Conservation (phyloP, 2,329 filamentous ascomycete genomes). For the Escovopsis sp. region DNA sequence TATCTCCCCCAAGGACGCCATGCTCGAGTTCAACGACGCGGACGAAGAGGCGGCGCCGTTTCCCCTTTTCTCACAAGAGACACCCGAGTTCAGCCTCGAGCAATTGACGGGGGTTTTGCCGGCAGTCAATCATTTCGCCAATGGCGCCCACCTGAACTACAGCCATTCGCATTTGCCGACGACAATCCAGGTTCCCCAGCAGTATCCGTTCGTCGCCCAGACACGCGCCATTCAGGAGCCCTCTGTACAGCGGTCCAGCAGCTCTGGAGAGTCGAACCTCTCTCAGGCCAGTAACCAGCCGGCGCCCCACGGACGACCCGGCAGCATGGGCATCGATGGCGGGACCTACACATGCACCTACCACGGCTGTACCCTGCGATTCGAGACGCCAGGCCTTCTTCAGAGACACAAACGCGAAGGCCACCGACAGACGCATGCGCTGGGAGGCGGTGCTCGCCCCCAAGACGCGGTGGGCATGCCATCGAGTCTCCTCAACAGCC, state of each 20-base stretch:
- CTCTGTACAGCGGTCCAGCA: constrained; percentile 22
- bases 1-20: constrained; percentile 85
- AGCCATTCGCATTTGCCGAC: constrained; percentile 22
- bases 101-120: constrained; percentile 22
- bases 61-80: constrained; percentile 56
- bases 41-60: constrained; percentile 38
- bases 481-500: constrained; percentile 56
- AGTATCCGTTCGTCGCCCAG: constrained; percentile 35
- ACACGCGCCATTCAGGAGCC: constrained; percentile 20
- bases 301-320: constrained; percentile 34
- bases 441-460: constrained; percentile 11
- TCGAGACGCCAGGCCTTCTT: constrained; percentile 72
- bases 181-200: constrained; percentile 30
- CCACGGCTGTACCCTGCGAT: constrained; percentile 75
- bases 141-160: constrained; percentile 10
- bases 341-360: constrained; percentile 96
- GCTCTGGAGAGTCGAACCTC: constrained; percentile 30
- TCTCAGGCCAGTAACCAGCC: constrained; percentile 21
- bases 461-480: constrained; percentile 27
- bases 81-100: constrained; percentile 30
- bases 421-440: constrained; percentile 58
- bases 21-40: constrained; percentile 68
- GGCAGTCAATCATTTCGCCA: constrained; percentile 8
- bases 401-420: constrained; percentile 94
- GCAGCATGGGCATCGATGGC: constrained; percentile 53